Evolutionary conservation across 179 eudicot species (phyloP).

Genomic region (Camellia oleifera): DNA sequence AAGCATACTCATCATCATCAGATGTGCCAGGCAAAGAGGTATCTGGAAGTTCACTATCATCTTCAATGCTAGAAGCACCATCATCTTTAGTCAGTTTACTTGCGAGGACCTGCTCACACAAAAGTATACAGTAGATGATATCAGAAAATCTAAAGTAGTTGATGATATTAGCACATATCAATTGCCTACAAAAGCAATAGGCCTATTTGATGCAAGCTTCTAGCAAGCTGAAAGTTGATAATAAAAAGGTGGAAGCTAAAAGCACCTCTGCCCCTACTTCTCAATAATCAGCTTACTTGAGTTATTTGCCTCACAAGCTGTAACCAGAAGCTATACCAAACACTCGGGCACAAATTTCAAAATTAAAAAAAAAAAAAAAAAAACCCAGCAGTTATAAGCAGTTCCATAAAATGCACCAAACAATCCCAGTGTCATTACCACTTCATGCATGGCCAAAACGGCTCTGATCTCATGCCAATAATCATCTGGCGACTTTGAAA

Average conservation of each 20-base stretch:
- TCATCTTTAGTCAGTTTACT: slow-evolving; percentile 25
- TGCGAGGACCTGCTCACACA: slow-evolving; percentile 27
- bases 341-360: no score
- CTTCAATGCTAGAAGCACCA: slow-evolving; percentile 18
- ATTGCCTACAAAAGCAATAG: background rate
- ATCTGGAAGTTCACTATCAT: slow-evolving; percentile 21
- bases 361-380: no score
- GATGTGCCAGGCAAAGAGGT: slow-evolving; percentile 21
- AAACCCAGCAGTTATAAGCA: no score
- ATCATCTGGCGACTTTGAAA: slow-evolving; percentile 48
- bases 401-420: no score
- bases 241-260: no score
- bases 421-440: slow-evolving; percentile 24
- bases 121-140: background rate
- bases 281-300: no score
- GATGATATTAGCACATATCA: background rate
- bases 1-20: slow-evolving; percentile 41
- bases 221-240: no score
- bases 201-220: no score
- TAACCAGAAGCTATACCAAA: no score
- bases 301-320: no score
- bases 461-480: slow-evolving; percentile 62
- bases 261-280: no score
- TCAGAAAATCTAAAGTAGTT: slow-evolving; percentile 19
- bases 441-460: slow-evolving; percentile 52